phyloP scores from a whole-genome alignment of 306 rosid species.

The Heteromeles arbutifolia region DNA sequence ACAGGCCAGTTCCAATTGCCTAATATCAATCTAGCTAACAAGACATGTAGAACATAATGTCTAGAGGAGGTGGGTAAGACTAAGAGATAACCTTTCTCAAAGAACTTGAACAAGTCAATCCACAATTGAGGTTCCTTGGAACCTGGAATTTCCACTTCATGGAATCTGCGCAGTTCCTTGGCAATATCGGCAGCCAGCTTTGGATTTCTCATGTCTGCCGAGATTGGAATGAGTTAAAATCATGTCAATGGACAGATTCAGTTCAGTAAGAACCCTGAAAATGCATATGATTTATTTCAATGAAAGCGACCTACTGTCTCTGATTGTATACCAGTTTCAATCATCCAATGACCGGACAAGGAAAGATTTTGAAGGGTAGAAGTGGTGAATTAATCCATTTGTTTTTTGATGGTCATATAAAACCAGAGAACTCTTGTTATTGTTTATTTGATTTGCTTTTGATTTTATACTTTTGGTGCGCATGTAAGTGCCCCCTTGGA shows the following conservation, averaged over 20 bases:
- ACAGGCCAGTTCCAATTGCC: background rate
- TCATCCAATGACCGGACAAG: background rate
- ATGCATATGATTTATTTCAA: slow-evolving; percentile 13
- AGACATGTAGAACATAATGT: slow-evolving; percentile 1
- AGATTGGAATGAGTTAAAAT: slow-evolving; percentile 21
- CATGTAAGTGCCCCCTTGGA: background rate
- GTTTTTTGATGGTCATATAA: background rate
- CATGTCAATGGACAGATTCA: slow-evolving; percentile 22
- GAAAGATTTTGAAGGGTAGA: background rate
- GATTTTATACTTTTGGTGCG: background rate
- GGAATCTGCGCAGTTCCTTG: slow-evolving; percentile 57
- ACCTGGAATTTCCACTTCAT: slow-evolving; percentile 74
- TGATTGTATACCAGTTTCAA: slow-evolving; percentile 1
- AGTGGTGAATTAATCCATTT: background rate
- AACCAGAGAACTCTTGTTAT: background rate
- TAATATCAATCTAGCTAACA: background rate
- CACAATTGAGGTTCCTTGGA: slow-evolving; percentile 89
- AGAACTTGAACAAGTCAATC: slow-evolving; percentile 72
- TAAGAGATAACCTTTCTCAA: slow-evolving; percentile 55
- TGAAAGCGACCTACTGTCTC: background rate
- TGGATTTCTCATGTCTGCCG: slow-evolving; percentile 74
- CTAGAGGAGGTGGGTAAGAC: slow-evolving; percentile 4
- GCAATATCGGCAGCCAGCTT: slow-evolving; percentile 77
- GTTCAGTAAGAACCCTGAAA: slow-evolving; percentile 17
- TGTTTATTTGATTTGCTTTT: background rate